Evolutionary conservation across 331 rosid species (phyloP).

Genomic region (Quercus lobata): DNA sequence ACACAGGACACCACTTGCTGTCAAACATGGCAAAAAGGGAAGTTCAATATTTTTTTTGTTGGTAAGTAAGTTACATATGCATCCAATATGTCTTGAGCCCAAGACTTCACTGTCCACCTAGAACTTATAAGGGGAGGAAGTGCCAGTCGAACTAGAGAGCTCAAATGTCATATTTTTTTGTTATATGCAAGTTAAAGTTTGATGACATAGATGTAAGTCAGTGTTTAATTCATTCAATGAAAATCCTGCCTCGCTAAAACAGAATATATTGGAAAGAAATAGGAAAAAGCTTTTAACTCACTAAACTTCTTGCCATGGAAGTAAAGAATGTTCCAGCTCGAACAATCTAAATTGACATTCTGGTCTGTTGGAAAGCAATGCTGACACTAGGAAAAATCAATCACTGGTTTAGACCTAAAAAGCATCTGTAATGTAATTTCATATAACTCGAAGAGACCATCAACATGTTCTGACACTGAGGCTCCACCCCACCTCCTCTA

Average conservation of each 20-base stretch:
- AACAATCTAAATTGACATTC: neutral
- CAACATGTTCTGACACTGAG: neutral
- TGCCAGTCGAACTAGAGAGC: too few relatives aligned
- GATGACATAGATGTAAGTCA: neutral
- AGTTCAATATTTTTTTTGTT: neutral
- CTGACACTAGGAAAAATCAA: neutral
- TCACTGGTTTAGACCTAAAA: neutral
- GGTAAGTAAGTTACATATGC: too few relatives aligned
- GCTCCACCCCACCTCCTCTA: neutral
- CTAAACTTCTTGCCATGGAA: neutral
- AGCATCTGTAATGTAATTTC: neutral
- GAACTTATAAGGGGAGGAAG: too few relatives aligned
- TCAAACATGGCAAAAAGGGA: neutral
- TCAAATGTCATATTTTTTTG: neutral
- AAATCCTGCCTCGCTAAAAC: neutral
- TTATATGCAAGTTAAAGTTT: neutral
- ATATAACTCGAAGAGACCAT: neutral
- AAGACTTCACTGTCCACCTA: too few relatives aligned
- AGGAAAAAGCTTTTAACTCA: neutral
- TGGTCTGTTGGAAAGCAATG: neutral
- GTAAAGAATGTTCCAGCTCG: neutral
- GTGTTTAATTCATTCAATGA: neutral
- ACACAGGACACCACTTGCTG: neutral
- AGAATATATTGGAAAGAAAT: neutral
- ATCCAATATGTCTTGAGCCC: too few relatives aligned